These are phyloP conservation scores for Sporothrix pallida DNA, from an alignment of 2,329 filamentous ascomycete genomes.

Conservation along the genomic window DNA sequence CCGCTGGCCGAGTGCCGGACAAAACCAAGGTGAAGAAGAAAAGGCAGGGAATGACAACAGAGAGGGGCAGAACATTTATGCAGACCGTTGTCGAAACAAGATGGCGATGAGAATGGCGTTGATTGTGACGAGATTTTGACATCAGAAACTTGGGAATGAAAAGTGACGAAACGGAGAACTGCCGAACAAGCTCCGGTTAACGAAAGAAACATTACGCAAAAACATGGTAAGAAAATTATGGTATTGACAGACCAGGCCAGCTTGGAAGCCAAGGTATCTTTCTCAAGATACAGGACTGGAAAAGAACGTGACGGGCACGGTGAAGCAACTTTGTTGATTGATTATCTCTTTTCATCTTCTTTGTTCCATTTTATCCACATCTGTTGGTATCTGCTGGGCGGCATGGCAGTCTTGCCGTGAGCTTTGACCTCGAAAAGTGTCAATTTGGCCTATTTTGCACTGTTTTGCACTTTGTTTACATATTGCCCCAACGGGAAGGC, in stretches of 20 bases:
- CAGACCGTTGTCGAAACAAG: constrained; percentile 8
- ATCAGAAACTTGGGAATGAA: neutral
- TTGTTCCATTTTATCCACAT: neutral
- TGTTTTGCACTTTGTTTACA: neutral
- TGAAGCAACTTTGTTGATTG: neutral
- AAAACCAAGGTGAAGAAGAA: neutral
- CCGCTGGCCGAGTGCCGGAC: constrained; percentile 18
- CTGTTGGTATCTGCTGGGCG: neutral
- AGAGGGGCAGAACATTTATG: neutral
- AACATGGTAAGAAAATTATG: neutral
- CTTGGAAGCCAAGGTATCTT: neutral
- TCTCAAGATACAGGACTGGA: neutral
- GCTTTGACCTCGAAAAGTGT: neutral
- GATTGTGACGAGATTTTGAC: neutral
- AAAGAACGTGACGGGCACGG: neutral
- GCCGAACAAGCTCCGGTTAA: neutral
- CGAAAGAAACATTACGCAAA: neutral
- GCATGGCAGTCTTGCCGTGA: neutral
- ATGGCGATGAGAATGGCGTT: neutral
- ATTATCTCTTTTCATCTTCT: neutral
- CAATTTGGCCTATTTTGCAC: neutral
- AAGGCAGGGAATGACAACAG: too few relatives aligned
- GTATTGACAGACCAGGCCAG: neutral
- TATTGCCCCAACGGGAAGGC: constrained; percentile 17
- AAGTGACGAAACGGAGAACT: neutral